Evolutionary conservation across 1,284 basidiomycete genomes (phyloP), one percentile per base, ranked within the genome.

Genomic region (Agroathelia rolfsii): DNA sequence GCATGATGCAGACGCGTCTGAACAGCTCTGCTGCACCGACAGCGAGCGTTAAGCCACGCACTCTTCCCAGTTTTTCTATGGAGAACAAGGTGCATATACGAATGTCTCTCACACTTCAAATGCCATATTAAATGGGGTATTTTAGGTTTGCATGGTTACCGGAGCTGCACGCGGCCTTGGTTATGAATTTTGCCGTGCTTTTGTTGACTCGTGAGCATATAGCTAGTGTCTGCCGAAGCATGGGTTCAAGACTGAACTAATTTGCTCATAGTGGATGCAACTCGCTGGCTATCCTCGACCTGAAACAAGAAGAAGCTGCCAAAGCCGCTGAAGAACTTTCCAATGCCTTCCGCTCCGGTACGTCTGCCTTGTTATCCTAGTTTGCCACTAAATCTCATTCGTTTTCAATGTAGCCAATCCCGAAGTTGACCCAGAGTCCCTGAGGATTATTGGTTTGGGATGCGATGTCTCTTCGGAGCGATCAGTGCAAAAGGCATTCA

Each of bases 81-180:
- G 61, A 73, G 46, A 66, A 66, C 47, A 85, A 84, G 64, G 80
- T 76, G 24, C 22, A 10, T 24, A 25, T 13, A 12, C 21, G 10
- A n/a, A 24, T 31, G 4, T 22, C 10, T 23, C 20, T 34, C 28
- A 28, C 25, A 11, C 24, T 30, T 18, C 25, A 12, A 32, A 14
- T 14, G 12, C 6, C 18, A 14, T 9, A 2, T 15, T 14, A 16
- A 30, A 10, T 20, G n/a, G 24, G 22, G 4, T 19, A 28, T 19
- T 8, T 18, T 57, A 95, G 79, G 88, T 93, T 30, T 90, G 85
- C 59, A 64, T 94, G 44, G 77, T 97, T 35, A 97, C 93, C n/a
- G 93, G 93, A 34, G 94, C 82, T 34, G 93, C 89, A 11, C 72
- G 86, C 47, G 93, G 93, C 9, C 62, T 95, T 22, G 90, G 90